phyloP scores from a whole-genome alignment of 208 protist species.

The Acanthamoeba lenticulata region DNA sequence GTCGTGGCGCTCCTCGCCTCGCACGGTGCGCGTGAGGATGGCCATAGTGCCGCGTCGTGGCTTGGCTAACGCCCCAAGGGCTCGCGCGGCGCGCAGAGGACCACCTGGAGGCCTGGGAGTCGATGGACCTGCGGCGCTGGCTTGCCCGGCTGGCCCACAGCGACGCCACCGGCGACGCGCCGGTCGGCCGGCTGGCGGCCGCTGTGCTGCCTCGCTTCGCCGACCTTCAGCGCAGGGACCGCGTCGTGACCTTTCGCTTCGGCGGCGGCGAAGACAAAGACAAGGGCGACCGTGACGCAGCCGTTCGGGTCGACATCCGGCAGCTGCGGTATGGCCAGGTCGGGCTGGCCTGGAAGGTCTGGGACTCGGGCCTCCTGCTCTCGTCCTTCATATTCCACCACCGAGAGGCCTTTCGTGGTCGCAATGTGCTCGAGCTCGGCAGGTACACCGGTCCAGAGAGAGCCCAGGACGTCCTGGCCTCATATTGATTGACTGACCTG shows the following conservation, averaged over 20 bases:
- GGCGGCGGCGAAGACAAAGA: not conserved
- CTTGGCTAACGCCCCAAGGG: too few species aligned
- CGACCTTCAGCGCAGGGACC: not conserved
- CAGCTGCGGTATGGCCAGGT: constrained; percentile 5
- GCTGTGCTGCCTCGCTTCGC: not conserved
- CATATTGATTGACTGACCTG: too few species aligned
- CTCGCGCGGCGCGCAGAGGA: not conserved
- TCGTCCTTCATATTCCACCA: constrained; percentile 17
- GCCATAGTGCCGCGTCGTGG: not conserved
- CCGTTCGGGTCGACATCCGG: not conserved
- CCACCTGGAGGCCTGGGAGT: not conserved
- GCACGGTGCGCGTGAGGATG: not conserved
- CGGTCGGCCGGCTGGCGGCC: not conserved
- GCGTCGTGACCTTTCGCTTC: not conserved
- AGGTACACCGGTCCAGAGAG: too few species aligned
- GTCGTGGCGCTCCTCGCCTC: not conserved
- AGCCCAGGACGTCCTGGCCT: not conserved
- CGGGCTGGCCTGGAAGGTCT: constrained; percentile 11
- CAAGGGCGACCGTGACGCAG: not conserved
- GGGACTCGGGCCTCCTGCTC: constrained; percentile 28
- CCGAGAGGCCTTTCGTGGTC: not conserved
- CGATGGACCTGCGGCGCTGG: not conserved
- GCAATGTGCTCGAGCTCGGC: not conserved
- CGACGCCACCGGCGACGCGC: too few species aligned
- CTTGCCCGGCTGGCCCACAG: not conserved